A percentile compares a stretch with the other conserved stretches of the same genome.
Evolutionary conservation across 169 alveolate species (phyloP).

Genomic region (Ichthyophthirius multifiliis): DNA sequence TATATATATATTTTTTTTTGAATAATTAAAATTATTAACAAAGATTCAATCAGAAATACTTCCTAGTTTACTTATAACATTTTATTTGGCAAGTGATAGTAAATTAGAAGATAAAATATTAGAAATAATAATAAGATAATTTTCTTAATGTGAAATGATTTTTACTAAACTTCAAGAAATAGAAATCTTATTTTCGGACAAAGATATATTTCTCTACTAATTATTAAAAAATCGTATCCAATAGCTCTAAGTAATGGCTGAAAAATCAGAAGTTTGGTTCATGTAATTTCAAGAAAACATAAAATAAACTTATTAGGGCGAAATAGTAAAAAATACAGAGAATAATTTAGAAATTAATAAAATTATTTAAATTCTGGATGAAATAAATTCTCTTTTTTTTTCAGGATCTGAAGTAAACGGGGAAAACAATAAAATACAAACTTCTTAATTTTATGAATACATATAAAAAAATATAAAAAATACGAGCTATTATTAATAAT

Average conservation of each 20-base stretch:
- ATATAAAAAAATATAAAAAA: neutral
- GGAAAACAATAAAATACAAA: neutral
- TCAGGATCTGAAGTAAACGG: neutral
- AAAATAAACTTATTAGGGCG: neutral
- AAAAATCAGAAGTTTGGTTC: neutral
- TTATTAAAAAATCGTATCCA: neutral
- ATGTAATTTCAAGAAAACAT: neutral
- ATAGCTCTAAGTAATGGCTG: neutral
- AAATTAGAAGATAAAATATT: conserved; percentile 22
- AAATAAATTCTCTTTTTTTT: neutral
- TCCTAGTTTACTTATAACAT: conserved; percentile 22
- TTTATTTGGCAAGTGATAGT: conserved; percentile 20
- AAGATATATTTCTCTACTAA: no score
- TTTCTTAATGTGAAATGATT: neutral
- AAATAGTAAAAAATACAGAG: neutral
- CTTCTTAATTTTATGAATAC: neutral
- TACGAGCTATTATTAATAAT: neutral
- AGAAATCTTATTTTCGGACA: no score
- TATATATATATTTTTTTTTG: neutral
- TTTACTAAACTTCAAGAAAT: conserved; percentile 1
- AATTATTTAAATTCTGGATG: neutral
- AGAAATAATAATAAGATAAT: conserved; percentile 15
- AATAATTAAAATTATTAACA: neutral
- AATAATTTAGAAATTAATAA: neutral
- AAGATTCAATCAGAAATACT: conserved; percentile 11